Conservation (phyloP, 805 yeast species). For the Clavispora fructus region DNA sequence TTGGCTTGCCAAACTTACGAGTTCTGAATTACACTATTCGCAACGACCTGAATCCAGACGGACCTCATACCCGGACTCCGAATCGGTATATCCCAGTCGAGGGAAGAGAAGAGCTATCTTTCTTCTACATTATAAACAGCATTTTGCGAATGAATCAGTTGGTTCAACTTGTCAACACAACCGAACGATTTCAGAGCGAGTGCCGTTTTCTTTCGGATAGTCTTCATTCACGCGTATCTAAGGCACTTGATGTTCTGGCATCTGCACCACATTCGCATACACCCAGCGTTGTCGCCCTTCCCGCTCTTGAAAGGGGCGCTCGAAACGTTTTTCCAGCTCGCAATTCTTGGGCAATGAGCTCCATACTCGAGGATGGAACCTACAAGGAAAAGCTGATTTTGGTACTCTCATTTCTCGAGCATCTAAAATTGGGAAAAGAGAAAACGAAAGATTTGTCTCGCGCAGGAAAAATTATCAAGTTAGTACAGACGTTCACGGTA, state of each 20-base stretch:
- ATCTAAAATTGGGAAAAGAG: not conserved
- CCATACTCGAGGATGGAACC: constrained; percentile 11
- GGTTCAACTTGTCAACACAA: constrained; percentile 5
- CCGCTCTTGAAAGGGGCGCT: constrained; percentile 1
- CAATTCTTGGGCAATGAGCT: constrained; percentile 4
- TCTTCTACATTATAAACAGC: constrained; percentile 9
- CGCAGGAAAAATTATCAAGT: not conserved
- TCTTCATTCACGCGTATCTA: constrained; percentile 8
- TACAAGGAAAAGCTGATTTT: constrained; percentile 14
- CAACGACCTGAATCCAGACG: not conserved
- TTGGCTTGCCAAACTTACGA: constrained; percentile 12
- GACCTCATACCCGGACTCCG: not conserved
- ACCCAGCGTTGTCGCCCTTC: constrained; percentile 11
- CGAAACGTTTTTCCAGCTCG: not conserved
- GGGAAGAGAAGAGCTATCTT: constrained; percentile 14
- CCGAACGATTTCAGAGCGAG: constrained; percentile 4
- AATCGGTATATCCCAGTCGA: constrained; percentile 3
- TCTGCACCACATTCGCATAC: constrained; percentile 13
- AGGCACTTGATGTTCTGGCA: constrained; percentile 13
- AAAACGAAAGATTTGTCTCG: not conserved
- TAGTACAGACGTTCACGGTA: not conserved
- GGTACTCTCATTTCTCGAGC: constrained; percentile 9
- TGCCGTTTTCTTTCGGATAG: constrained; percentile 6
- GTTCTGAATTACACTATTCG: constrained; percentile 4
- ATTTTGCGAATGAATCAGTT: constrained; percentile 7